These are phyloP conservation scores for Chlamydomonas applanata DNA, from an alignment of 139 green algal species.

Conservation along the genomic window DNA sequence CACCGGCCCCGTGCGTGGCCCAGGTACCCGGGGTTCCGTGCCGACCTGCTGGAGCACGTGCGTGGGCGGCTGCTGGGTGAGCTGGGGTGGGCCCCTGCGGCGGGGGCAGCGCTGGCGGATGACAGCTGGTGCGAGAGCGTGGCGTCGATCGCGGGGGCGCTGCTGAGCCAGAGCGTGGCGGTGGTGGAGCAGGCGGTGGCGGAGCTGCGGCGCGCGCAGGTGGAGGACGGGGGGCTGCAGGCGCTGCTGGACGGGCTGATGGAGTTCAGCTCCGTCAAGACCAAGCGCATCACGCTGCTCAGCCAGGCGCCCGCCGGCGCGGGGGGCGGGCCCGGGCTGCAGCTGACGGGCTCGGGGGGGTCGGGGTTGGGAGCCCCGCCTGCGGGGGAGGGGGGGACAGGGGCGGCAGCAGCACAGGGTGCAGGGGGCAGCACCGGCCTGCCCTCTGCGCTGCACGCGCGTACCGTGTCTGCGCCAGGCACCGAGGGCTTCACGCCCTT, in stretches of 20 bases:
- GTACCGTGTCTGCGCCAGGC: too few relatives aligned
- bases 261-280: slow-evolving; percentile 3
- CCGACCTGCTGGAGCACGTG: slow-evolving; percentile 3
- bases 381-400: neutral
- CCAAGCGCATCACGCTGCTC: slow-evolving; percentile 5
- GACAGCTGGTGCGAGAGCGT: slow-evolving; percentile 15
- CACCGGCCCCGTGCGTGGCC: neutral
- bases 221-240: slow-evolving; percentile 8
- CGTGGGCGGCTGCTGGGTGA: neutral
- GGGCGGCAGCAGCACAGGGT: neutral
- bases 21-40: slow-evolving; percentile 7
- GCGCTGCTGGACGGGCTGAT: slow-evolving; percentile 1
- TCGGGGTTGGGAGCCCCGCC: neutral
- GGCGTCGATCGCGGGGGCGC: neutral
- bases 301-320: neutral
- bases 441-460: too few relatives aligned
- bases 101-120: neutral
- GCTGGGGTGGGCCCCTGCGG: neutral
- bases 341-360: neutral
- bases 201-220: neutral
- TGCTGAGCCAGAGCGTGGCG: slow-evolving; percentile 5
- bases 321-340: neutral
- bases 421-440: neutral
- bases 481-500: too few relatives aligned
- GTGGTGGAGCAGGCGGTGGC: neutral